Conservation (phyloP, 2,329 filamentous ascomycete species). For the Fusarium abutilonis region DNA sequence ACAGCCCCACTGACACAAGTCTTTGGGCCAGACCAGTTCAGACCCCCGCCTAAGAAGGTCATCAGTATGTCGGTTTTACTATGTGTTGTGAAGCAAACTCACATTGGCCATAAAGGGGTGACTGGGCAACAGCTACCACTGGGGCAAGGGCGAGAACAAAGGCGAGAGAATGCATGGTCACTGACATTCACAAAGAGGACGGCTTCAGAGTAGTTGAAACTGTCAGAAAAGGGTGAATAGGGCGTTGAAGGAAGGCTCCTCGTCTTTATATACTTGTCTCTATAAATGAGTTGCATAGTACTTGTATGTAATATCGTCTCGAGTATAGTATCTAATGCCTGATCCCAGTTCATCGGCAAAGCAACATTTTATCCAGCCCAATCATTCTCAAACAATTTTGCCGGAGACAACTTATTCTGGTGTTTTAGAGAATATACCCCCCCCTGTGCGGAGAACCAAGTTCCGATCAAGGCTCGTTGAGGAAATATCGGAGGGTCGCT, state of each 20-base stretch:
- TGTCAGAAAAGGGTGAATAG: background rate
- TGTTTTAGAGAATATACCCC: background rate
- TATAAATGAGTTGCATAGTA: no score
- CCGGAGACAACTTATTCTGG: background rate
- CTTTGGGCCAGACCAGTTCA: background rate
- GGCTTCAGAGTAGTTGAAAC: background rate
- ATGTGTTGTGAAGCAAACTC: background rate
- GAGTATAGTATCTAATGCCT: background rate
- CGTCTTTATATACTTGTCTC: slow-evolving; percentile 10
- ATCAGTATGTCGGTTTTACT: background rate
- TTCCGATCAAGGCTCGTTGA: slow-evolving; percentile 21
- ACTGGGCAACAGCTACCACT: slow-evolving; percentile 8
- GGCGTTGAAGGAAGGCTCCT: background rate
- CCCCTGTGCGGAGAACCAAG: slow-evolving; percentile 22
- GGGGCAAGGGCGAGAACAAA: slow-evolving; percentile 19
- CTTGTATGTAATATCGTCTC: background rate
- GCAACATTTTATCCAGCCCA: background rate
- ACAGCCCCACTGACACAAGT: slow-evolving; percentile 11
- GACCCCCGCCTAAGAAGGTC: background rate
- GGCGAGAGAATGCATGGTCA: slow-evolving; percentile 12
- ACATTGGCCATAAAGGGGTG: slow-evolving; percentile 23
- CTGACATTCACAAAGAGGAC: background rate
- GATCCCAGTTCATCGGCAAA: background rate
- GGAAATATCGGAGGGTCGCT: slow-evolving; percentile 31
- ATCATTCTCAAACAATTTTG: background rate